Evolutionary conservation across 176 grass and related monocot genomes (phyloP).

Genomic region (Eleusine coracana): DNA sequence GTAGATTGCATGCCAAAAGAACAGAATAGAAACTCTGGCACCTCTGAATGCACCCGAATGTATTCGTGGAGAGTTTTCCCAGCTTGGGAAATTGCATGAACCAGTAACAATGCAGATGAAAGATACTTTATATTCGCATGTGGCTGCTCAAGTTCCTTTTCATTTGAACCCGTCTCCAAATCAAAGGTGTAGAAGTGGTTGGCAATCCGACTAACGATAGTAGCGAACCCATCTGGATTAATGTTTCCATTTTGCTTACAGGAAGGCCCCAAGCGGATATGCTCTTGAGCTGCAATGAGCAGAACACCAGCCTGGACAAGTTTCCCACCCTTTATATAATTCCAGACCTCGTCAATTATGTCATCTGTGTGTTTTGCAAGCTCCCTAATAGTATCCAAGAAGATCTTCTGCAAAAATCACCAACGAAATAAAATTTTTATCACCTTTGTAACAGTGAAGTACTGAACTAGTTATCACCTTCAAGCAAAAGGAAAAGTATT

Average conservation of each 20-base stretch:
- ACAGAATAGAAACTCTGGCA: neutral
- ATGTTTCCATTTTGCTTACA: neutral
- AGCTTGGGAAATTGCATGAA: neutral
- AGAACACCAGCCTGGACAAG: neutral
- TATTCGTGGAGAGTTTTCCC: neutral
- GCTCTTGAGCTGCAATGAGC: neutral
- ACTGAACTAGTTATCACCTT: neutral
- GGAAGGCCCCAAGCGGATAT: neutral
- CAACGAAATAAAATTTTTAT: neutral
- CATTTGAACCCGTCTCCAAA: neutral
- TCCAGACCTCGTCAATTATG: neutral
- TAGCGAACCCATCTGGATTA: neutral
- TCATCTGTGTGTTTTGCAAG: conserved; percentile 10
- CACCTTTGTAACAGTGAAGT: neutral
- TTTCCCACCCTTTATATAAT: neutral
- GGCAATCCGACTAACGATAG: neutral
- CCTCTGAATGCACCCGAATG: neutral
- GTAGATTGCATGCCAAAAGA: neutral
- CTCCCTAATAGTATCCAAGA: neutral
- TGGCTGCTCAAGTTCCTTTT: neutral
- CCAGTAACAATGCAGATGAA: neutral
- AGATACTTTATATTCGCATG: neutral
- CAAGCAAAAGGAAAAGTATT: neutral
- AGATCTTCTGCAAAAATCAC: neutral
- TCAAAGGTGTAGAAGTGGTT: neutral